Evolutionary conservation across 106 monocot species (phyloP), one percentile per base, ranked within the genome.

Genomic region (Triglochin maritima): DNA sequence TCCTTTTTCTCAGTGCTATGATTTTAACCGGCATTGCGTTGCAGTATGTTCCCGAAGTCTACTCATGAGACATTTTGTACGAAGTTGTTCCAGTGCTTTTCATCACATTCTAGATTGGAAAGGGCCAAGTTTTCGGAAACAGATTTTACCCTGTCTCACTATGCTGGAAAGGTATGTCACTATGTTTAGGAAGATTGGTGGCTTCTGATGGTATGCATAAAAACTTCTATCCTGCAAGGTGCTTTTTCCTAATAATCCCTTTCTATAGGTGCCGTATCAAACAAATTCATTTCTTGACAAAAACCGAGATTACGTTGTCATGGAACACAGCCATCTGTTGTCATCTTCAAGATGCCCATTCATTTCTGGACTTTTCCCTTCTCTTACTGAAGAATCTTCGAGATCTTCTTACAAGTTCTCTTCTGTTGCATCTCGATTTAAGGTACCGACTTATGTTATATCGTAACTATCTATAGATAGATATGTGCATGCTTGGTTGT

Each of bases 351-450:
- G 76, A 58, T 89, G 93, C 62, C 55, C 72, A 46, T 94, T 94
- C 57, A 74, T 94, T 69, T 81, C 93, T 63, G 73, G 78, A 16
- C 89, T 94, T 70, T 89, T 94, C 48, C 59, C 80, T 74, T 71
- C 72, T 57, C 73, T 74, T 12, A 76, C 65, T 8, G 93, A 89
- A 62, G 86, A 86, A 46, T 59, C 91, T 63, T 79, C 82, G 50
- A 89, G 82, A 76, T 94, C 93, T 47, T 94, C 93, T 50, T 98
- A 91, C 79, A 94, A 94, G 68, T 94, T 94, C 74, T 89, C 89
- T 65, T 94, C 93, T 52, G 84, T 94, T 55, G 81, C 89, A 59
- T 86, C 93, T 58, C 79, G 93, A 76, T 94, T 94, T 65, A 94
- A 94, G 93, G 93, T 94, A 76, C 15, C 5, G n/a, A 48, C 16